Evolutionary conservation across 768 basidiomycete genomes (phyloP), one percentile per base, ranked within the genome.

Genomic region (Lentinula guzmanii): DNA sequence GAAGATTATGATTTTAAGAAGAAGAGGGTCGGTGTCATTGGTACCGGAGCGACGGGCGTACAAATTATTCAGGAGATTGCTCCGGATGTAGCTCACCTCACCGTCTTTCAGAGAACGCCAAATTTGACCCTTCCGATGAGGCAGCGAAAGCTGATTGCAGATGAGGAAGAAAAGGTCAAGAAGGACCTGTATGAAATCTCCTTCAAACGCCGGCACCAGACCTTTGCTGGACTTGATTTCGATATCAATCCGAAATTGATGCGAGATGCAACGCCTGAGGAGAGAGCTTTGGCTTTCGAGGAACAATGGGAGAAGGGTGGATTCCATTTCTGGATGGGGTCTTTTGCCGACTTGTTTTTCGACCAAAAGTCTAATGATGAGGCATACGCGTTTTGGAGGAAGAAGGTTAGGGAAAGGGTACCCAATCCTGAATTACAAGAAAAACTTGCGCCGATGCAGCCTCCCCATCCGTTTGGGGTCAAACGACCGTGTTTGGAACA

Each of bases 101-200:
- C 65, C 3, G 58, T 66, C 7, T 66, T 66, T 61, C 63, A 66
- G 13, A 61, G 63, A 39, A 60, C 41, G 5, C 63, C 61, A 52
- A 61, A 61, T 56, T 16, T 55, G 16, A 18, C 52, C 4, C 52
- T 61, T 24, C 52, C 61, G 5, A 61, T 61, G 61, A 48, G 34
- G 8, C 48, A 62, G 33, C 33, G 28, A n/a, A 54, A 43, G 41
- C 37, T 52, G 11, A 33, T 16, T 10, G 18, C 16, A 51, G 28
- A 35, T 41, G 56, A 37, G 24, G 34, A 41, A 18, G 57, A 52
- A 21, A 61, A 54, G 42, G 28, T 31, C 15, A 46, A 46, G 35
- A 31, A 56, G 33, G 45, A 34, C 9, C 31, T 61, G 3, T 56
- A 61, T 31, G 42, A 39, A 7, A 43, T 37, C 13, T 18, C 55